Evolutionary conservation across 2,329 filamentous ascomycete genomes (phyloP), one percentile per base, ranked within the genome.

Genomic region (Coniosporium tulheliwenetii): DNA sequence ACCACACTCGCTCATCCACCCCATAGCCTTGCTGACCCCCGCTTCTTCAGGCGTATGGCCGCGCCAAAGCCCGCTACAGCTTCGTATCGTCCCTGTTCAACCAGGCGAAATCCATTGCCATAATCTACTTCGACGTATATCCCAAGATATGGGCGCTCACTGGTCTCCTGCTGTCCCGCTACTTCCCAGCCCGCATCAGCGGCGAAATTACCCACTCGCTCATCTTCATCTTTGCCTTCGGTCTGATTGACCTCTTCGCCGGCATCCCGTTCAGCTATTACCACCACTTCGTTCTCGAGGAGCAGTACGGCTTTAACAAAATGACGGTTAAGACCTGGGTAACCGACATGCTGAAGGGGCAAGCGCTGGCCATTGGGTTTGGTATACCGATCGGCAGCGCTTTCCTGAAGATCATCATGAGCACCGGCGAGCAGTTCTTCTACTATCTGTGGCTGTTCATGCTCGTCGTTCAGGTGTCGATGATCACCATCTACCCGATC

Each of bases 271-370:
- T 79, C 44, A 82, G 78, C 41, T 78, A 95, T 61, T 98, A 96
- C 69, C 79, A 87, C 65, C 91, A 85, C 10, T 98, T 98, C 56
- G 84, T 96, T 38, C 70, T 98, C 42, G 91, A 98, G 63, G 87
- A 95, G 65, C 83, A 85, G 58, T 98, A 93, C 53, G 91, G 91
- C 39, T 98, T 98, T 75, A 98, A 98, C 65, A 98, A 98, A 69
- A 86, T 94, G 70, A 96, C 91, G 0, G 67, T 85, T 41, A 79
- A 78, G 60, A 71, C 96, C 29, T 98, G 89, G 71, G 58, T 95
- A 40, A 83, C 76, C 52, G 91, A 98, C 59, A 78, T 94, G 66
- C 61, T 96, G 66, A 98, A 98, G 71, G 79, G 81, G 30, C 86
- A 94, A 60, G 71, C 84, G 50, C 73, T 98, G 44, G 77, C 79